Percentiles rank a stretch among this genome's conserved stretches.
These are phyloP conservation scores for Fagopyrum esculentum DNA, from an alignment of 148 eudicot genomes.

Conservation along the genomic window DNA sequence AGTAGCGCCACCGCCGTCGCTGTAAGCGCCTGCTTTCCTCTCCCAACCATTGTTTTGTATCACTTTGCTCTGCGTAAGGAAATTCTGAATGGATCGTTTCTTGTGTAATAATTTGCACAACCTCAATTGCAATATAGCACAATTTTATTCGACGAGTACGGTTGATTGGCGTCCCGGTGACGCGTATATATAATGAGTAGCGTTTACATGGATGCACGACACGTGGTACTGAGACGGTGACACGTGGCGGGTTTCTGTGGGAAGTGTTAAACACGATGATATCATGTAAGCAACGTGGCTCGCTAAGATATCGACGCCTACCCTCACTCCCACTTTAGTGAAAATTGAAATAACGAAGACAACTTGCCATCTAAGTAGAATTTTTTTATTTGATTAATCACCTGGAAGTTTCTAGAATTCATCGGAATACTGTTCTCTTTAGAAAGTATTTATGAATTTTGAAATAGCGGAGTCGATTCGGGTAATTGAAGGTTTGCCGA, in stretches of 20 bases:
- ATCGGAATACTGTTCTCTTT: no score
- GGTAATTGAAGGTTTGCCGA: no score
- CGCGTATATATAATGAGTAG: not conserved
- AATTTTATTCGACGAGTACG: not conserved
- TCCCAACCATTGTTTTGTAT: not conserved
- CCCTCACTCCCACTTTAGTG: not conserved
- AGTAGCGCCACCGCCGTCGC: not conserved
- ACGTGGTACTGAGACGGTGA: not conserved
- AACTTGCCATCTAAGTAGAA: no score
- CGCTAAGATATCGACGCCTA: no score
- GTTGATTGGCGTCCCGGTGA: not conserved
- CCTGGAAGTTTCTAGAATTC: no score
- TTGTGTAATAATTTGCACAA: not conserved
- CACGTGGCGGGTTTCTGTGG: not conserved
- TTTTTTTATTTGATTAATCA: no score
- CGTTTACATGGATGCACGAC: not conserved
- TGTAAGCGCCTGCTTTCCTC: not conserved
- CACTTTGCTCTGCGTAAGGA: not conserved
- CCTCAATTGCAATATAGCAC: not conserved
- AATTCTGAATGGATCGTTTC: not conserved
- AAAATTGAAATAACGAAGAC: not conserved
- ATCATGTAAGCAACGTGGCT: no score
- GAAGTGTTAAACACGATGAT: not conserved
- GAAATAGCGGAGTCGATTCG: no score
- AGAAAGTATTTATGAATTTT: no score